Conservation (phyloP, 106 monocot species). For the Hemerocallis citrina region DNA sequence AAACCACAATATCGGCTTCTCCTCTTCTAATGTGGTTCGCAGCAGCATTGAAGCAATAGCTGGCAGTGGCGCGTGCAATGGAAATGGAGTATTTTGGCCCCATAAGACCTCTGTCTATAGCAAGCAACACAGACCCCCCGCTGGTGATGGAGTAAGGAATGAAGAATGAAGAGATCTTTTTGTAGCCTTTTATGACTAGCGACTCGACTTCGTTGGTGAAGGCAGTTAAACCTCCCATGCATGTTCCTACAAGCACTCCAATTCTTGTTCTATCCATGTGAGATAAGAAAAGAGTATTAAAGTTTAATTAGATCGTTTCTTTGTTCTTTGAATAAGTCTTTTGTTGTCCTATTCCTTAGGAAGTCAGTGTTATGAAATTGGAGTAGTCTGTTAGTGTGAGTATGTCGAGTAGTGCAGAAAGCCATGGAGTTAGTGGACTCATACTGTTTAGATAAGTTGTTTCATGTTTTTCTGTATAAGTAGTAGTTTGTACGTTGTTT, state of each 20-base stretch:
- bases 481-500: too few relatives aligned
- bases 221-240: slow-evolving; percentile 25
- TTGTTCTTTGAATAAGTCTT: too few relatives aligned
- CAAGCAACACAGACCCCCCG: slow-evolving; percentile 31
- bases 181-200: slow-evolving; percentile 4
- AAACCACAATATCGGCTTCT: slow-evolving; percentile 36
- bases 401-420: background rate
- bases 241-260: slow-evolving; percentile 34
- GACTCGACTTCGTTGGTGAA: slow-evolving; percentile 17
- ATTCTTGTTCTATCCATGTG: slow-evolving; percentile 18
- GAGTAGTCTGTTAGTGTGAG: too few relatives aligned
- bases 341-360: too few relatives aligned
- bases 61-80: slow-evolving; percentile 34
- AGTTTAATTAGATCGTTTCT: background rate
- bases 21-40: slow-evolving; percentile 45
- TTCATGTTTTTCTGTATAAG: too few relatives aligned
- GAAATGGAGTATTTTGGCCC: slow-evolving; percentile 40
- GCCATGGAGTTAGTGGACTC: too few relatives aligned
- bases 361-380: too few relatives aligned
- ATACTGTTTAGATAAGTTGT: too few relatives aligned
- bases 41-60: slow-evolving; percentile 39
- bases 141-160: slow-evolving; percentile 28
- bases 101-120: slow-evolving; percentile 27
- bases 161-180: slow-evolving; percentile 27
- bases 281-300: background rate